Evolutionary conservation across 768 basidiomycete species (phyloP).

Genomic region (Lentinula lateritia): DNA sequence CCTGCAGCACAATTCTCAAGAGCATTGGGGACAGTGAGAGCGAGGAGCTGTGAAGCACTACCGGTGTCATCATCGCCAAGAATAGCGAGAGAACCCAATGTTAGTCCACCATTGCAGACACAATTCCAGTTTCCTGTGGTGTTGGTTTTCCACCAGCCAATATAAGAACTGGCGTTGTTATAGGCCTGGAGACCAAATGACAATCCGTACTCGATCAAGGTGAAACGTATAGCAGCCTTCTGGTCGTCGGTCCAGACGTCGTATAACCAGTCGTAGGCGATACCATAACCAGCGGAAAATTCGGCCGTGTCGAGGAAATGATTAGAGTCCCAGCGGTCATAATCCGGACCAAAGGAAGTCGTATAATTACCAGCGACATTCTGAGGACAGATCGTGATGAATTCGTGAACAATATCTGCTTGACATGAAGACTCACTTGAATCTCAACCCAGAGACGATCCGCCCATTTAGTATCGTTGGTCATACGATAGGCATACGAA

Average conservation of each 20-base stretch:
- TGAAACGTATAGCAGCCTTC: constrained; percentile 58
- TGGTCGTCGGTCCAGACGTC: constrained; percentile 75
- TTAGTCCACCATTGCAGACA: constrained; percentile 88
- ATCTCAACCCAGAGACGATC: constrained; percentile 84
- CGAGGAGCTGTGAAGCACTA: constrained; percentile 59
- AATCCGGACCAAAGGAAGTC: constrained; percentile 55
- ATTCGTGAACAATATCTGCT: not conserved
- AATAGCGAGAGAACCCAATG: constrained; percentile 86
- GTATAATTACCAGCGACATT: constrained; percentile 73
- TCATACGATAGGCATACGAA: constrained; percentile 85
- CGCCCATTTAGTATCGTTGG: constrained; percentile 88
- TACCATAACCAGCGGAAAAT: constrained; percentile 80
- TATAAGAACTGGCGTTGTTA: constrained; percentile 29
- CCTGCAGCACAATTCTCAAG: constrained; percentile 67
- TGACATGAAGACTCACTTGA: constrained; percentile 43
- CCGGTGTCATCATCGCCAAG: constrained; percentile 78
- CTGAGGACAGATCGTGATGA: constrained; percentile 24
- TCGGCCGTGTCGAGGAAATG: constrained; percentile 97
- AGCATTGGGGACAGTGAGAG: constrained; percentile 68
- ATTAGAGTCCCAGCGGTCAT: constrained; percentile 73
- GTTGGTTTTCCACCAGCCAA: constrained; percentile 75
- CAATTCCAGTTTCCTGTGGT: constrained; percentile 97
- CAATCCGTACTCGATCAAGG: constrained; percentile 78
- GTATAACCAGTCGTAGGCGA: constrained; percentile 96
- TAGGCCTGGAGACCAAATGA: constrained; percentile 54